Conservation (phyloP, 2,329 filamentous ascomycete genomes). For the Fusarium papillatum region DNA sequence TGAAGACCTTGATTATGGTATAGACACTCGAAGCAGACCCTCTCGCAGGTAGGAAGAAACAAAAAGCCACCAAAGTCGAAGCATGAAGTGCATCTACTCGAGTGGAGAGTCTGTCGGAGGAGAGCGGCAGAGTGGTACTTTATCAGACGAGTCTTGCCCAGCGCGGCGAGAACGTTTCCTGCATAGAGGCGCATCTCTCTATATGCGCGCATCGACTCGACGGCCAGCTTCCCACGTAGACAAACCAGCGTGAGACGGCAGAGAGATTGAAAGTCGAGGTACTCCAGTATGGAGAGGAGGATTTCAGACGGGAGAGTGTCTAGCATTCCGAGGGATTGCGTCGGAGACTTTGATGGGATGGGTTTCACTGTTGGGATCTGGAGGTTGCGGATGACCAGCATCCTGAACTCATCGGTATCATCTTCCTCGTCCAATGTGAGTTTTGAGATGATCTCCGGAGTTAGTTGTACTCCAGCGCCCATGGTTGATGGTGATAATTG, state of each 20-base stretch:
- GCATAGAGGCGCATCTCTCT: constrained; percentile 57
- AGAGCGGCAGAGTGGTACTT: constrained; percentile 24
- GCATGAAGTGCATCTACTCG: constrained; percentile 41
- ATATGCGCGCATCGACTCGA: constrained; percentile 46
- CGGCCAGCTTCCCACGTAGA: constrained; percentile 28
- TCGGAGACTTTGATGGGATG: neutral
- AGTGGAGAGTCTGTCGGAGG: constrained; percentile 36
- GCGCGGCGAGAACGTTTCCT: constrained; percentile 30
- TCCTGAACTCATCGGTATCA: neutral
- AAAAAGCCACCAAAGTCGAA: constrained; percentile 43
- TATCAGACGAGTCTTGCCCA: constrained; percentile 33
- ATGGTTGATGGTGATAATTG: neutral
- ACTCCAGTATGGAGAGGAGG: constrained; percentile 27
- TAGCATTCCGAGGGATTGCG: constrained; percentile 36
- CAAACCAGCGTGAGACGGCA: constrained; percentile 40
- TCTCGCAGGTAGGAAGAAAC: constrained; percentile 46
- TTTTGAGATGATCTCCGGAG: neutral
- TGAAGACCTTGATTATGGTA: constrained; percentile 28
- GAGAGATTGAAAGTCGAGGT: constrained; percentile 41
- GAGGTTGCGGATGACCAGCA: neutral
- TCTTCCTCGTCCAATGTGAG: neutral
- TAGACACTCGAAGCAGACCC: constrained; percentile 45
- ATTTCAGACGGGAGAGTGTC: constrained; percentile 39
- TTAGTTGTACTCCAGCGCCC: neutral
- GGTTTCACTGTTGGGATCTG: neutral